Evolutionary conservation across 2,329 filamentous ascomycete genomes (phyloP), one percentile per base, ranked within the genome.

Genomic region (Cladobotryum mycophilum): DNA sequence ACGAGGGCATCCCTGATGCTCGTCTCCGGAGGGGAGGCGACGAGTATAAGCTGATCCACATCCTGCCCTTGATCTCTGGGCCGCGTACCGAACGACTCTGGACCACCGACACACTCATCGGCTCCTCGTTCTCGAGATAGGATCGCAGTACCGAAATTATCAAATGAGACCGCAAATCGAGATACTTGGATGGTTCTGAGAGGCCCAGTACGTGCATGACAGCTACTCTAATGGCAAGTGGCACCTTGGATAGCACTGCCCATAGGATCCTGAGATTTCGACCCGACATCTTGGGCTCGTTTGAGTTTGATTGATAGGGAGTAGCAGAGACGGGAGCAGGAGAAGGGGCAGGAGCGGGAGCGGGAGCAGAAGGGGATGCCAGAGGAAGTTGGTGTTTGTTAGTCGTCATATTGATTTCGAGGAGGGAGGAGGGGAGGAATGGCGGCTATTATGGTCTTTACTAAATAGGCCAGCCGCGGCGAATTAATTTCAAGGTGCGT

Each of bases 41-140:
- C 0, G 77, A 79, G 40, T 87, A 84, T 49, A 81, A 86, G 60
- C 84, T 85, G 20, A 95, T 76, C 91, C 91, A 96, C 56, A 93
- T 82, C 41, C 79, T 80, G 3, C 89, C 89, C 63, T 88, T 90
- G 62, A 95, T 73, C 0, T 81, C 82, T 0, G 78, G 78, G 48
- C 87, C 85, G 51, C 74, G 80, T 41, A 79, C 69, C 1, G 80
- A 79, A n/a, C 80, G 59, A 40, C 69, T 72, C 67, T 96, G 92
- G 6, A 79, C 69, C 53, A 81, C 76, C 1, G 77, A 72, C 20
- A 95, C 69, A 22, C 81, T 73, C 11, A 59, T 63, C 0, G 75
- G 73, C 14, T 68, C 70, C 2, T 68, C 66, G 3, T 72, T 69
- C 13, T 66, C 56, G 20, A 89, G 65, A 49, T 89, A 73, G 0